These are phyloP conservation scores for Trichoderma sp. DNA, from an alignment of 2,329 filamentous ascomycete species.

Conservation along the genomic window DNA sequence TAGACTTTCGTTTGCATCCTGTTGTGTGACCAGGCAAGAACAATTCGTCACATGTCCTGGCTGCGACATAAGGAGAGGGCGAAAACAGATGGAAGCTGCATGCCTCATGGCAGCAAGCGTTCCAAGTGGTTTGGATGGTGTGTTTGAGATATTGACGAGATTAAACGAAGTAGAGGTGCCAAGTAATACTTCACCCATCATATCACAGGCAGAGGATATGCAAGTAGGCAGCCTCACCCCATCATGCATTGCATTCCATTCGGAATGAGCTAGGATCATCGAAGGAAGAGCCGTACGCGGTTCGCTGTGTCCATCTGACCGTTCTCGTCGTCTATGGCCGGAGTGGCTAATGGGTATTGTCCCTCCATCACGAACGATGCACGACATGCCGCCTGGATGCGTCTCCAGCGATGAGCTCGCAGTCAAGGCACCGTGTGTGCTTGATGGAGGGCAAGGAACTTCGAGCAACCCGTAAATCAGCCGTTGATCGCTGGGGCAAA, in stretches of 20 bases:
- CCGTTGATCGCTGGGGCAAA: neutral
- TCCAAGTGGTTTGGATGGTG: neutral
- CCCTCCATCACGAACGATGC: constrained; percentile 12
- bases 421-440: neutral
- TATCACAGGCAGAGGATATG: neutral
- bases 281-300: neutral
- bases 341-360: constrained; percentile 16
- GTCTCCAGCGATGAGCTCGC: neutral
- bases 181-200: neutral
- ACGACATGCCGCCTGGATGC: constrained; percentile 12
- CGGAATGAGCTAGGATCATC: neutral
- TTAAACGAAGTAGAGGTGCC: neutral
- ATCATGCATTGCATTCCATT: neutral
- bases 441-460: neutral
- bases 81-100: neutral
- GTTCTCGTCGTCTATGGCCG: neutral
- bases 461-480: neutral
- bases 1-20: neutral
- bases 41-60: constrained; percentile 1
- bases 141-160: constrained; percentile 8
- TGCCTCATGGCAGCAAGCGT: neutral
- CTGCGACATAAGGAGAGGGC: neutral
- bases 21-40: neutral
- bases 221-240: neutral
- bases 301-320: neutral